A percentile compares a stretch with the other conserved stretches of the same genome.
Conservation (phyloP, 352 stramenopile genomes). For the Pythium monospermum region DNA sequence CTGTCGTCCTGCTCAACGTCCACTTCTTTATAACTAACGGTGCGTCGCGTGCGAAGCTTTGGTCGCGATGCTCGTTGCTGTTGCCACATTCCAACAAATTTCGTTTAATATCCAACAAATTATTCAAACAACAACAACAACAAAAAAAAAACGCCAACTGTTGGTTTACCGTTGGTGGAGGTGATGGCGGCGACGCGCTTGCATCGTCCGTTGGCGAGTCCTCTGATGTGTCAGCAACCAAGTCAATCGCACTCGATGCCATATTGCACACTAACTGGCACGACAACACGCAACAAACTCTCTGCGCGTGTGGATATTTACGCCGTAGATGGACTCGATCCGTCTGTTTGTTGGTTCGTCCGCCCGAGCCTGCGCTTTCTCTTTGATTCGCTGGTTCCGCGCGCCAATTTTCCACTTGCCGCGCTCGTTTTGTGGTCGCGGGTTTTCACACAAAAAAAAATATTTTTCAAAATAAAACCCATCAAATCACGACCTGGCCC, state of each 20-base stretch:
- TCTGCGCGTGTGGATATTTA: too few species aligned
- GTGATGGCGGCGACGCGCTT: slow-evolving; percentile 8
- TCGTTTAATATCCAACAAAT: slow-evolving; percentile 1
- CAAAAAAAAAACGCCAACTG: not conserved
- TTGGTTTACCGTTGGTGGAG: slow-evolving; percentile 22
- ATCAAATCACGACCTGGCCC: too few species aligned
- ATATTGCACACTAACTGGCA: not conserved
- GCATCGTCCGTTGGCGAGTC: slow-evolving; percentile 1
- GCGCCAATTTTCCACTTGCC: too few species aligned
- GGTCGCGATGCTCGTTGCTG: slow-evolving; percentile 19
- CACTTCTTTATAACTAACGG: slow-evolving; percentile 5
- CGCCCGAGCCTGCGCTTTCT: too few species aligned
- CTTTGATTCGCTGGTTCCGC: too few species aligned
- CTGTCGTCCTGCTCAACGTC: slow-evolving; percentile 11
- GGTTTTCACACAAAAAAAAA: too few species aligned
- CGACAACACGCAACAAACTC: too few species aligned
- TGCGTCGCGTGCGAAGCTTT: slow-evolving; percentile 36
- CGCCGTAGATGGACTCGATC: too few species aligned
- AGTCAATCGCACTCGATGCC: slow-evolving; percentile 14
- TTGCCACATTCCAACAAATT: slow-evolving; percentile 11
- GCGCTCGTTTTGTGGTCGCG: too few species aligned
- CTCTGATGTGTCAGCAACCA: slow-evolving; percentile 15
- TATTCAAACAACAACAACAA: slow-evolving; percentile 1
- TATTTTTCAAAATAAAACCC: too few species aligned
- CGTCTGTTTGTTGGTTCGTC: too few species aligned